A percentile compares a stretch with the other conserved stretches of the same genome.
Evolutionary conservation across 257 asterid species (phyloP).

Genomic region (Haberlea rhodopensis): DNA sequence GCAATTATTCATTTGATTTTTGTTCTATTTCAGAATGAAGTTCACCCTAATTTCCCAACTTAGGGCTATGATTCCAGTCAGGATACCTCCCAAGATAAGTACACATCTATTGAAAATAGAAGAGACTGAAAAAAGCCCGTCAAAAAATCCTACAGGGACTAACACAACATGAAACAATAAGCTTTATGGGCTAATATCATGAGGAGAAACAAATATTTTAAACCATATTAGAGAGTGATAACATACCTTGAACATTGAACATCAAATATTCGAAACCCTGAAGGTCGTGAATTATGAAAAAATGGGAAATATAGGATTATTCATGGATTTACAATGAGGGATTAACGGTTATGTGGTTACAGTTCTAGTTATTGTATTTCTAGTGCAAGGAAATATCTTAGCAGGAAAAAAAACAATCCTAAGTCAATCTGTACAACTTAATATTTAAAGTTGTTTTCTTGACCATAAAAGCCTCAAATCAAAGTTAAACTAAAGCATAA

Average conservation of each 20-base stretch:
- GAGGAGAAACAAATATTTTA: background rate
- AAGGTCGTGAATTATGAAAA: background rate
- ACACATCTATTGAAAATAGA: background rate
- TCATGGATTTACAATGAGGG: background rate
- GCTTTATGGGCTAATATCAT: background rate
- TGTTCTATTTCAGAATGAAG: too few species aligned
- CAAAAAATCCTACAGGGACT: constrained; percentile 7
- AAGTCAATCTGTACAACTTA: background rate
- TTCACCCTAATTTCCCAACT: background rate
- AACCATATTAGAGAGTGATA: background rate
- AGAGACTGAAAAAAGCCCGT: background rate
- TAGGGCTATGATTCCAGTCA: background rate
- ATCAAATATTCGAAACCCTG: constrained; percentile 16
- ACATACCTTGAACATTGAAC: background rate
- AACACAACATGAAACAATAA: background rate
- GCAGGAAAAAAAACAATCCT: background rate
- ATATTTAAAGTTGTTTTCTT: background rate
- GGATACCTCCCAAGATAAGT: background rate
- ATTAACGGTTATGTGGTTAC: background rate
- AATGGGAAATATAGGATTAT: constrained; percentile 7
- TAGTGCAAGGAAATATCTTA: background rate
- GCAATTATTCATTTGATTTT: too few species aligned
- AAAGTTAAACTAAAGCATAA: too few species aligned
- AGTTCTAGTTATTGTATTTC: background rate
- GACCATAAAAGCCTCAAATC: background rate